These are phyloP conservation scores for Protomyces lactucae-debilis DNA, from an alignment of 1,139 yeast species.

Conservation along the genomic window DNA sequence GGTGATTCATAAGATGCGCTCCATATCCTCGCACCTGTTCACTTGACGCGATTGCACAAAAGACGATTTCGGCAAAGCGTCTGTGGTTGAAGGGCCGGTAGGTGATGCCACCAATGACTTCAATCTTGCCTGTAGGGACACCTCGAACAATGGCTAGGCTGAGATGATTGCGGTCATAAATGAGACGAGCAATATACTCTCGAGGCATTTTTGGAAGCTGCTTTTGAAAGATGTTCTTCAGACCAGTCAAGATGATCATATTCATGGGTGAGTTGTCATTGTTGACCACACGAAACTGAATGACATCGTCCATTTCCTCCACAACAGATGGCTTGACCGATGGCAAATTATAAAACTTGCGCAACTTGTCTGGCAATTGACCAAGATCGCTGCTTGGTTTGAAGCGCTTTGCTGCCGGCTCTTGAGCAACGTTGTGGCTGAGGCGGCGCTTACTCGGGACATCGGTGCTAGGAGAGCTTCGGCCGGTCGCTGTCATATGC, in stretches of 20 bases:
- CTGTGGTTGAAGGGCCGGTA: conserved; percentile 87
- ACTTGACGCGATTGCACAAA: conserved; percentile 94
- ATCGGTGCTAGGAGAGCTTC: not conserved
- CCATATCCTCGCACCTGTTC: conserved; percentile 98
- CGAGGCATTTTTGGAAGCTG: conserved; percentile 98
- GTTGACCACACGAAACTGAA: conserved; percentile 92
- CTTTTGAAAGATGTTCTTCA: conserved; percentile 92
- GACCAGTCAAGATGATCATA: conserved; percentile 85
- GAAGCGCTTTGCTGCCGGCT: conserved; percentile 1
- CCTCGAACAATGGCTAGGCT: conserved; percentile 93
- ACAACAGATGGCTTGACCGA: conserved; percentile 83
- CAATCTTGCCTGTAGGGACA: conserved; percentile 50
- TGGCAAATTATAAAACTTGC: conserved; percentile 5
- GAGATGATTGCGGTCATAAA: conserved; percentile 87
- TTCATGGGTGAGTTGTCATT: conserved; percentile 85
- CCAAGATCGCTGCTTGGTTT: conserved; percentile 10
- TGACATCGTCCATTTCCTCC: conserved; percentile 85
- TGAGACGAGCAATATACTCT: conserved; percentile 89
- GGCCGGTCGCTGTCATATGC: conserved; percentile 3
- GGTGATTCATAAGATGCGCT: conserved; percentile 96
- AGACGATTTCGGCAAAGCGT: conserved; percentile 94
- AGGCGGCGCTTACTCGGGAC: not conserved
- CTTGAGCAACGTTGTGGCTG: not conserved
- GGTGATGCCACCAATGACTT: conserved; percentile 97
- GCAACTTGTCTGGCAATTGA: not conserved